Evolutionary conservation across 495 filamentous ascomycete species (phyloP), one percentile per base, ranked within the genome.

Genomic region (Penicillium longicatenatum): DNA sequence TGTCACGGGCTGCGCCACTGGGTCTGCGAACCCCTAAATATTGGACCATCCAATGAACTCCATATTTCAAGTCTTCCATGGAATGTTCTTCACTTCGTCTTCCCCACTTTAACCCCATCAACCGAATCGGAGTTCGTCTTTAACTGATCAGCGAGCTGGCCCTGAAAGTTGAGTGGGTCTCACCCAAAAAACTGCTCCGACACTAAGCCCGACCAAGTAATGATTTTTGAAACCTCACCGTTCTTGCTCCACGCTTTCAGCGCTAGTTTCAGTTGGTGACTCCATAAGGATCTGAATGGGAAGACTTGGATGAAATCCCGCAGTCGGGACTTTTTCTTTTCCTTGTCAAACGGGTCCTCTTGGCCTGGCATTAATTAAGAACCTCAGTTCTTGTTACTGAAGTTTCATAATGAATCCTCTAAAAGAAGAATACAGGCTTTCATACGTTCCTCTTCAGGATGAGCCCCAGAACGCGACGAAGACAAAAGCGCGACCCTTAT

Each of bases 341-440:
- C 8, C 31, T 35, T 14, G 9, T 35, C 1, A 14, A 39, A 39
- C 2, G 37, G 37, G 37, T 39, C 37, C 7, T 39, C 37, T 39
- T 39, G 37, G 37, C 37, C 37, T 39, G 37, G 2, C 10, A 11
- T 14, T 35, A 35, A 35, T 35, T 10, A 3, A 35, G 2, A 35
- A 9, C 3, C 0, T 9, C 8, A 14, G 31, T 10, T 12, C 10
- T 9, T 19, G 41, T 44, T 29, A 29, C 26, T 55, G 29, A 39
- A 48, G 41, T 16, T 17, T n/a, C 21, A 37, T 6, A 6, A 69
- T 69, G 66, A 39, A 61, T 4, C 47, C 19, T n/a, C 24, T 19
- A 6, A 66, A 66, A 44, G 59, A 66, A 52, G 58, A 59, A 9
- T 66, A 54, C 21, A 59, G 55, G 17, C 51, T 69, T 22, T 60